Evolutionary conservation across 768 basidiomycete genomes (phyloP), one percentile per base, ranked within the genome.

Genomic region (Boletellus emodensis): DNA sequence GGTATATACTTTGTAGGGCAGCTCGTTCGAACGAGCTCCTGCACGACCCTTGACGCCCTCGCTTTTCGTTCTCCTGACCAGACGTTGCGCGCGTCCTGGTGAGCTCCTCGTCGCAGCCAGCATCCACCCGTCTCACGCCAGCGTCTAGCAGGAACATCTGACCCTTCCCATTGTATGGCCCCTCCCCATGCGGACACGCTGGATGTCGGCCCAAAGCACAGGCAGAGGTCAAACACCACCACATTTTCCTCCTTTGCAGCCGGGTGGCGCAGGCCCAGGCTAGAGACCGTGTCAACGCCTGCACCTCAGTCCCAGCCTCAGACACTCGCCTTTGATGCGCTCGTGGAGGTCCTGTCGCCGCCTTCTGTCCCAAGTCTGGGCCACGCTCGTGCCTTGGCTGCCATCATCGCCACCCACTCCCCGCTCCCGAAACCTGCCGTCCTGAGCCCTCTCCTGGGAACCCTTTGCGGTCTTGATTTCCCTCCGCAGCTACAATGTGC

Each of bases 291-390:
- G 26, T 55, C 64, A 7, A 61, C 53, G 26, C 49, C 69, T 8
- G 40, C 35, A 30, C 44, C 65, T 13, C 66, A 65, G 13, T 60
- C 68, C 28, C 64, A 73, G 15, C 52, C 53, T 33, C 50, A 54
- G 34, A 14, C 55, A 13, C 53, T 60, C 34, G 44, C 75, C 12
- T 65, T 75, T 37, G 85, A 86, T 34, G 70, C 61, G 18, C 68
- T 79, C 36, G 64, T 79, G n/a, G 70, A 74, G 43, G 67, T 67
- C 15, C 61, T 79, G 36, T 71, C 75, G 6, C 74, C 77, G 11
- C 78, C 77, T 34, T 72, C 75, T 6, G 86, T 87, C 8, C 88
- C 89, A 4, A 87, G 84, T 54, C 68, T 87, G 5, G 56, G 65
- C 12, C 77, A 84, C 61, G 86, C 87, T 8, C 80, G 84, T 13